A percentile compares a stretch with the other conserved stretches of the same genome.
Evolutionary conservation across 1,284 basidiomycete species (phyloP).

Genomic region (Boletus sp.): DNA sequence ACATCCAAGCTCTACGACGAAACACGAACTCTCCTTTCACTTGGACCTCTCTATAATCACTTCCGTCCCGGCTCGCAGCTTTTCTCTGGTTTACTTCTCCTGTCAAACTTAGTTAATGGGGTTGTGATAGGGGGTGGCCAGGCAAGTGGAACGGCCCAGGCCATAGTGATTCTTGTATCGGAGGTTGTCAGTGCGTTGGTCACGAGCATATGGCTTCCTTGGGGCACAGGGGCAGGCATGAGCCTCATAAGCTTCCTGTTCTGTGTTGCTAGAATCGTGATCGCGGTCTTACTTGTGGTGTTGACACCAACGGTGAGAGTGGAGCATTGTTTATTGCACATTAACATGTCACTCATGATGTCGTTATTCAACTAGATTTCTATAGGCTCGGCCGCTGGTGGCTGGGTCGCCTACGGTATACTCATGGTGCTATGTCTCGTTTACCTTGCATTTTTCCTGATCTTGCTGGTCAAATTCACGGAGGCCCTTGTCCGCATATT

Average conservation of each 20-base stretch:
- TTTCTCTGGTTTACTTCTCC: conserved; percentile 83
- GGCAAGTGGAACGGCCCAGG: conserved; percentile 87
- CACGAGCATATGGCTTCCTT: conserved; percentile 93
- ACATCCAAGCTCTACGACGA: conserved; percentile 95
- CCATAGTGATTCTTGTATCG: conserved; percentile 84
- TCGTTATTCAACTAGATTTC: conserved; percentile 60
- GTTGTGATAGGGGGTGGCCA: conserved; percentile 90
- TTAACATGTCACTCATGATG: conserved; percentile 19
- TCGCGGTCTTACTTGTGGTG: conserved; percentile 88
- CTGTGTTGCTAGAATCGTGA: conserved; percentile 87
- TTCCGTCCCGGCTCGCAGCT: conserved; percentile 92
- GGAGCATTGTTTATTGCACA: conserved; percentile 1
- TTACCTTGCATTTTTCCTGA: conserved; percentile 78
- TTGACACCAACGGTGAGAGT: conserved; percentile 81
- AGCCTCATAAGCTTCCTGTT: conserved; percentile 91
- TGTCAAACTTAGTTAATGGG: conserved; percentile 81
- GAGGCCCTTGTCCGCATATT: conserved; percentile 84
- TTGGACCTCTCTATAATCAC: conserved; percentile 96
- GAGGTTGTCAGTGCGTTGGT: conserved; percentile 83
- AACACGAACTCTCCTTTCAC: conserved; percentile 85
- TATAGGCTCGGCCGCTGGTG: conserved; percentile 73
- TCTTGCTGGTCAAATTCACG: conserved; percentile 83
- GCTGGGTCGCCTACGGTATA: conserved; percentile 94
- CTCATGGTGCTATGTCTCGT: conserved; percentile 86
- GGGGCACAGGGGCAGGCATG: conserved; percentile 97